Conservation (phyloP, 305 asterid genomes). For the Fraxinus sp. region DNA sequence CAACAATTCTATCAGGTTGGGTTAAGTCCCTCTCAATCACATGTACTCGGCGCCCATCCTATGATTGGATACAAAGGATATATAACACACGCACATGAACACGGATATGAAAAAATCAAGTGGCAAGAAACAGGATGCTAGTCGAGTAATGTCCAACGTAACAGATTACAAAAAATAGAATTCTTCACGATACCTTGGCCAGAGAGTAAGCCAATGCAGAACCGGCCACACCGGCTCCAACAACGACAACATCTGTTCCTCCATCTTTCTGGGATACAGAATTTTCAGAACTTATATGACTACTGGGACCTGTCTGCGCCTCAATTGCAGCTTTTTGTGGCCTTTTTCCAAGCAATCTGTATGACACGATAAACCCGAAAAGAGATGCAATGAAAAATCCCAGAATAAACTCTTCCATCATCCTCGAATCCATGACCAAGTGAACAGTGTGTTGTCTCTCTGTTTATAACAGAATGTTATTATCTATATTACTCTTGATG, state of each 20-base stretch:
- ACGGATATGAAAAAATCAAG: background rate
- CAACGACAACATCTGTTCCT: conserved; percentile 46
- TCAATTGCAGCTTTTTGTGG: background rate
- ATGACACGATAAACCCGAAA: conserved; percentile 23
- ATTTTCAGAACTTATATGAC: background rate
- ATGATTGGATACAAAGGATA: background rate
- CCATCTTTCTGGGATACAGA: conserved; percentile 25
- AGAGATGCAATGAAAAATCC: conserved; percentile 33
- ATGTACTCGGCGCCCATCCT: conserved; percentile 50
- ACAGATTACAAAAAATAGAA: background rate
- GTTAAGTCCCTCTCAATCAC: conserved; percentile 49
- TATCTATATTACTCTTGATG: background rate
- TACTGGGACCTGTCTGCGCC: background rate
- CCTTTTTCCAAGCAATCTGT: conserved; percentile 21
- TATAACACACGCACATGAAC: background rate
- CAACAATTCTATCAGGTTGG: conserved; percentile 52
- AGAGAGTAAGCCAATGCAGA: conserved; percentile 48
- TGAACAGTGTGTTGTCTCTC: background rate
- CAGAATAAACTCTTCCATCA: conserved; percentile 32
- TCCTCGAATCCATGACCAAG: conserved; percentile 23
- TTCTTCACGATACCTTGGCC: conserved; percentile 33
- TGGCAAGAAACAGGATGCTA: background rate
- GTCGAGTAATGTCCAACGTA: background rate
- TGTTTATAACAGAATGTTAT: background rate
- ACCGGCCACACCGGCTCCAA: conserved; percentile 59